Percentiles rank a stretch among this genome's conserved stretches.
These are phyloP conservation scores for Claviceps quebecensis DNA, from an alignment of 2,329 filamentous ascomycete species.

Conservation along the genomic window DNA sequence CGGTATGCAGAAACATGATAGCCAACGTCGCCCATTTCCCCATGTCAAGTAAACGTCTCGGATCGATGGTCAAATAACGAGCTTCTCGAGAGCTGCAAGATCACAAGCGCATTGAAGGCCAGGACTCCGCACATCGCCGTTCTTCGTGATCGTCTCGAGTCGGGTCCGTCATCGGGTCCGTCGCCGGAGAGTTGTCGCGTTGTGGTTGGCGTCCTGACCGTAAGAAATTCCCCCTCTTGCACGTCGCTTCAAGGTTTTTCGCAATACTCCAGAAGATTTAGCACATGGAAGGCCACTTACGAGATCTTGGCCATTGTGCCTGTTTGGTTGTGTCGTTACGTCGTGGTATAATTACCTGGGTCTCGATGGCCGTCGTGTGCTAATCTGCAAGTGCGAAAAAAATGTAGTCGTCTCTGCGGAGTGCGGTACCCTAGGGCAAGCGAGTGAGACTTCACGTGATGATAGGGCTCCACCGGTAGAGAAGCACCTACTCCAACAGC, in stretches of 20 bases:
- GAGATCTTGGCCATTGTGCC: slow-evolving; percentile 50
- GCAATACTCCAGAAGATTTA: slow-evolving; percentile 7
- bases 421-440: slow-evolving; percentile 26
- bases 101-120: background rate
- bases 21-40: slow-evolving; percentile 3
- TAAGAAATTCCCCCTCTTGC: slow-evolving; percentile 10
- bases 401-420: slow-evolving; percentile 22
- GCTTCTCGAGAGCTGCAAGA: background rate
- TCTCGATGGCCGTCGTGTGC: slow-evolving; percentile 23
- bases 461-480: slow-evolving; percentile 13
- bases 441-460: slow-evolving; percentile 20
- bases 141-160: slow-evolving; percentile 5
- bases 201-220: background rate
- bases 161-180: background rate
- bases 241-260: slow-evolving; percentile 4
- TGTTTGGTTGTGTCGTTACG: slow-evolving; percentile 30
- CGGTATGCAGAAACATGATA: background rate
- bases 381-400: slow-evolving; percentile 17
- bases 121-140: background rate
- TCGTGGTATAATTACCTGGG: slow-evolving; percentile 23
- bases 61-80: background rate
- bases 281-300: slow-evolving; percentile 30
- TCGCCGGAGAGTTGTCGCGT: background rate
- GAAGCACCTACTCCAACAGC: background rate
- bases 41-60: background rate